Base-by-base conservation (phyloP, 768 basidiomycete species). In the Dacryopinax primogenitus region DNA sequence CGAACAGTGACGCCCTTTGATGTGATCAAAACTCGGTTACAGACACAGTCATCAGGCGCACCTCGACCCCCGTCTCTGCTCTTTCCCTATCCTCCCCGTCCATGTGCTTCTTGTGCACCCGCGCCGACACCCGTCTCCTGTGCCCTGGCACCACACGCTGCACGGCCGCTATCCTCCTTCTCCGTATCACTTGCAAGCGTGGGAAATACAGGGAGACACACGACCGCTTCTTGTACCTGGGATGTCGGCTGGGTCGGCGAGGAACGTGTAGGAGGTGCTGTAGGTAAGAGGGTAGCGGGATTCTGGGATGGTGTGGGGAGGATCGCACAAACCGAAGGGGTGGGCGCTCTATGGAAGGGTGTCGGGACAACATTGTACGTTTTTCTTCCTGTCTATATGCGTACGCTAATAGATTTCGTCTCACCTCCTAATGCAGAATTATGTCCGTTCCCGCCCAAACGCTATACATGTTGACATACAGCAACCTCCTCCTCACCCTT, bases 1-100 rank as follows among this genome's bases (percentile, higher is more conserved):
- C 1, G 3, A 65, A 11, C 73, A 98, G 95, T 99, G 96, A 98
- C 95, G 1, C 96, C 96, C 1, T 99, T 99, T 74, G 96, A 99
- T 76, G 92, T 99, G 64, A 82, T 98, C 69, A 98, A 98, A 75
- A 98, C 95, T 13, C 85, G 96, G 32, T 78, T 99, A 18, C 96
- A 99, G 74, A 98, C 96, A 0, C 92, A 90, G 73, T 86, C 86
- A n/a, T 77, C 80, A 41, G 66, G 66, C 66, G 33, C 47, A n/a
- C 67, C 73, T 65, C 63, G 64, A 13, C 64, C 69, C 26, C 28
- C 32, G 9, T 39, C 34, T 12, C 33, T 75, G 51, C 78, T 84
- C 30, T 81, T 83, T 72, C 79, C 83, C 65, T 79, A 78, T 65
- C 79, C 81, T 62, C 80, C 84, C 12, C 23, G 51, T 13, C 51